These are phyloP conservation scores for Coccomyxa sp. DNA, from an alignment of 139 green algal genomes.

Conservation along the genomic window DNA sequence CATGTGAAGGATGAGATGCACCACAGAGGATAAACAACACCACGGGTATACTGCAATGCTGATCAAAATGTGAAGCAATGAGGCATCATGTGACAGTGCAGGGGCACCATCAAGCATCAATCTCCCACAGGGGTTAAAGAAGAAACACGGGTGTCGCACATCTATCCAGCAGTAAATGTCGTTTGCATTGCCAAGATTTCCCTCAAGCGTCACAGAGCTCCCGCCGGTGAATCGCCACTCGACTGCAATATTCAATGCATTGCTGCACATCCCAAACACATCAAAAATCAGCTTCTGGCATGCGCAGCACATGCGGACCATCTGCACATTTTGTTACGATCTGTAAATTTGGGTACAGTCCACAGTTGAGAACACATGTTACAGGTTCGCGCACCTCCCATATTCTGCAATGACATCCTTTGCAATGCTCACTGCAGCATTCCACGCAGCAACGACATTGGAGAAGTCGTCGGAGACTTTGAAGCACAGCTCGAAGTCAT, in stretches of 20 bases:
- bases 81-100: no score
- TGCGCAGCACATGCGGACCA: no score
- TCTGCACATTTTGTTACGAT: no score
- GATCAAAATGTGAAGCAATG: no score
- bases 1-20: no score
- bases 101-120: no score
- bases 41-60: no score
- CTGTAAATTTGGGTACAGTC: no score
- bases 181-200: background rate
- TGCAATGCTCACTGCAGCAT: background rate
- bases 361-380: background rate
- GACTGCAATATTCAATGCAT: background rate
- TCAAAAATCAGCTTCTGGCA: background rate
- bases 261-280: background rate
- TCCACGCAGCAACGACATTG: background rate
- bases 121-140: no score
- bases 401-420: background rate
- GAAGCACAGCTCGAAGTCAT: background rate
- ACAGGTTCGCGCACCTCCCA: background rate
- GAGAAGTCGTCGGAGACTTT: background rate
- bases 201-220: background rate
- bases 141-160: no score
- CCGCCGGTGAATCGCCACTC: background rate
- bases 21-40: no score
- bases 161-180: background rate